Percentiles rank a stretch among this genome's conserved stretches.
Conservation (phyloP, 129 eudicot genomes). For the Saussurea involucrata region DNA sequence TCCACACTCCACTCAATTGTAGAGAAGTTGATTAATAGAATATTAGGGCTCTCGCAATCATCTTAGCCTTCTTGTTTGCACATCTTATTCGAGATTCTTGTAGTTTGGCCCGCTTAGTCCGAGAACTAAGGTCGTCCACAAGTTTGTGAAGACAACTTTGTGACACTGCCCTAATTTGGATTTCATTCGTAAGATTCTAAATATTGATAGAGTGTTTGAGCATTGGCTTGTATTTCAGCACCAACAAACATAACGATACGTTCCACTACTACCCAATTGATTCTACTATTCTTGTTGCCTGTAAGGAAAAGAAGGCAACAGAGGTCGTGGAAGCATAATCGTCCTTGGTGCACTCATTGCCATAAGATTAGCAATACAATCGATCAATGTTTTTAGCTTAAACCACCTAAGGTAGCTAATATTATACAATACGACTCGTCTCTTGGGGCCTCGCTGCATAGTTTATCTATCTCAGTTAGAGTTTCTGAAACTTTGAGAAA, state of each 20-base stretch:
- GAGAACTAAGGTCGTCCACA: no score
- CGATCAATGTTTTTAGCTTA: background rate
- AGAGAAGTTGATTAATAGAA: no score
- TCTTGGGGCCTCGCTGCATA: no score
- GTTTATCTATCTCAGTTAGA: background rate
- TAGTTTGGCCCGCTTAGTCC: no score
- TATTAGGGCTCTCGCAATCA: no score
- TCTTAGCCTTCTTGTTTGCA: no score
- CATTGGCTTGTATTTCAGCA: background rate
- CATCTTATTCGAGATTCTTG: no score
- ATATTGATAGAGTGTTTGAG: background rate
- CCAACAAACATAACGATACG: background rate
- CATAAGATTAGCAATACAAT: background rate
- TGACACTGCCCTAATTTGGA: background rate
- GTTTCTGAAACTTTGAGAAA: background rate
- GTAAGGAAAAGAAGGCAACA: no score
- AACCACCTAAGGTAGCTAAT: background rate
- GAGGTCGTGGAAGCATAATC: background rate
- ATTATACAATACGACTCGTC: no score
- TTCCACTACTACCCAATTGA: background rate
- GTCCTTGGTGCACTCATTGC: background rate
- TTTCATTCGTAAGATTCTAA: background rate
- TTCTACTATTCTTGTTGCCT: background rate
- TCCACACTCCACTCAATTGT: no score
- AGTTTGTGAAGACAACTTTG: no score